A percentile compares a stretch with the other conserved stretches of the same genome.
Conservation (phyloP, 768 basidiomycete genomes). For the Boletus patriciae region DNA sequence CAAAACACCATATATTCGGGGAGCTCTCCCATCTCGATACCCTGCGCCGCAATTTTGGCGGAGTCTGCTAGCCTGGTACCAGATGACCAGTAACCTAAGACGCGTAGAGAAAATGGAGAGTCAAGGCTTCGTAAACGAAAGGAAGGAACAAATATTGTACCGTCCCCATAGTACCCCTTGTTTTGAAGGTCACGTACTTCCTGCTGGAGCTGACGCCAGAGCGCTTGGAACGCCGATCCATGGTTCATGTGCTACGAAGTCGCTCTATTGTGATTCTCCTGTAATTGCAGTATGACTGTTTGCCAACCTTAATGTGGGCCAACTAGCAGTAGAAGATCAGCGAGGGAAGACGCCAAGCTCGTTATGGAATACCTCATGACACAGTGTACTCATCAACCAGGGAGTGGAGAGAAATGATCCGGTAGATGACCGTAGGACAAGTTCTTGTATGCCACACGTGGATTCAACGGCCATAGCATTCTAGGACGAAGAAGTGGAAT, state of each 20-base stretch:
- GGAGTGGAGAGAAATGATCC: slow-evolving; percentile 62
- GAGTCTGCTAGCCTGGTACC: slow-evolving; percentile 72
- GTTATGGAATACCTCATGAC: slow-evolving; percentile 65
- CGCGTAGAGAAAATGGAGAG: background rate
- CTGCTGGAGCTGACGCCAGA: slow-evolving; percentile 63
- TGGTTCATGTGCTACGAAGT: slow-evolving; percentile 73
- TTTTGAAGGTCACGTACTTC: slow-evolving; percentile 72
- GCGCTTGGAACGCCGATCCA: slow-evolving; percentile 68
- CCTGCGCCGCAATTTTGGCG: slow-evolving; percentile 48
- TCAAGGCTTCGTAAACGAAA: slow-evolving; percentile 8
- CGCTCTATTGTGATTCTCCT: background rate
- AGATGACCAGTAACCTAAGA: slow-evolving; percentile 79
- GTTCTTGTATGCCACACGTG: slow-evolving; percentile 45
- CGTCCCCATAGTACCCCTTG: slow-evolving; percentile 82
- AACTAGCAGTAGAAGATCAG: slow-evolving; percentile 44
- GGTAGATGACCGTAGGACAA: slow-evolving; percentile 64
- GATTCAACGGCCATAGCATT: background rate
- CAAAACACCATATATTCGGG: slow-evolving; percentile 71
- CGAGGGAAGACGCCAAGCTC: slow-evolving; percentile 12
- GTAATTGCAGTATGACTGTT: background rate
- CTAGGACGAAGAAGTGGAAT: background rate
- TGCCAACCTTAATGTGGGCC: slow-evolving; percentile 73
- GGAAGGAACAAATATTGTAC: slow-evolving; percentile 35
- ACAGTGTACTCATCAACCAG: slow-evolving; percentile 75
- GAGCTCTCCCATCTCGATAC: slow-evolving; percentile 54